A percentile compares a stretch with the other conserved stretches of the same genome.
phyloP scores from a whole-genome alignment of 345 rosid species.

The Toxicodendron radicans region DNA sequence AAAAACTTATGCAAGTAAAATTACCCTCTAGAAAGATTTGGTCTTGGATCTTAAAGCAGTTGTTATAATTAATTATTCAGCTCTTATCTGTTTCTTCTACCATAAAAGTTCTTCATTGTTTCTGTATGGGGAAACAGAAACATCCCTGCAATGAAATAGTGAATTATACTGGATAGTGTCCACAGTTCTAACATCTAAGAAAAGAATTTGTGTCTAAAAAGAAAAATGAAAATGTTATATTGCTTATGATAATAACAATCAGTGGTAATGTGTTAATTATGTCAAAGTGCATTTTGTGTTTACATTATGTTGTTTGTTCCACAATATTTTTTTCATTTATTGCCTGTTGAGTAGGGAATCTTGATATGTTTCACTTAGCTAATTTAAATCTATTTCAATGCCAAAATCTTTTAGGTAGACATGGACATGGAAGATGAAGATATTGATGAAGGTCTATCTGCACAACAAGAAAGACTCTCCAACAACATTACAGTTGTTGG shows the following conservation, averaged over 20 bases:
- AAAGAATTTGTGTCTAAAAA: too few species aligned
- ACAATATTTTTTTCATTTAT: constrained; percentile 4
- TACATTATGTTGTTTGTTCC: neutral
- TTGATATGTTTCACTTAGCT: constrained; percentile 11
- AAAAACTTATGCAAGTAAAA: neutral
- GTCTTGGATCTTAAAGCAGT: neutral
- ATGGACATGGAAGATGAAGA: constrained; percentile 92
- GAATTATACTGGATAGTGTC: too few species aligned
- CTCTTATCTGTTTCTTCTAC: neutral
- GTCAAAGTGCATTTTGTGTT: constrained; percentile 2
- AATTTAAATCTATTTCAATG: constrained; percentile 13
- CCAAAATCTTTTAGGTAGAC: constrained; percentile 62
- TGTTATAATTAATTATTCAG: neutral
- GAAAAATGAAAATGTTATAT: too few species aligned
- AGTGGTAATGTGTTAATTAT: neutral
- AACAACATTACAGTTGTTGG: constrained; percentile 32
- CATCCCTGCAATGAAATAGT: neutral
- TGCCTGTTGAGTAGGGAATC: neutral
- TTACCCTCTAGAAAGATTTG: neutral
- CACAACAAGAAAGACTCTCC: constrained; percentile 40
- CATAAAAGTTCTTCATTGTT: neutral
- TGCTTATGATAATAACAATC: neutral
- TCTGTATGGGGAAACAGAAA: neutral
- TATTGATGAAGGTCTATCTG: constrained; percentile 34
- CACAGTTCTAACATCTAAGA: too few species aligned